A percentile compares a stretch with the other conserved stretches of the same genome.
phyloP scores from a whole-genome alignment of 192 early-diverging fungal genomes.

The Entomortierella beljakovae region DNA sequence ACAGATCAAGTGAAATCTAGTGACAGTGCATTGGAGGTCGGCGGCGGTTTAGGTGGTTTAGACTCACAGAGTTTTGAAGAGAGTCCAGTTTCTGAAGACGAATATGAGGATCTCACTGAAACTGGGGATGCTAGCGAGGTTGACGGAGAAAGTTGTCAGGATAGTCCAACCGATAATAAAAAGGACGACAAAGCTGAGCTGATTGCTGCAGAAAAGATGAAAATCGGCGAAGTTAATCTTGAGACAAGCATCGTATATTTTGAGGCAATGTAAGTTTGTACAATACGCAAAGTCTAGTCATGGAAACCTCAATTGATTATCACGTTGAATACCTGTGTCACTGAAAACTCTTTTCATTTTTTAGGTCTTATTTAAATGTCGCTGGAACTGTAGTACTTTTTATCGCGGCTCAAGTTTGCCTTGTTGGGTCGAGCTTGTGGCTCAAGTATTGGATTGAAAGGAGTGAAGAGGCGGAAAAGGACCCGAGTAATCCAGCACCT shows the following conservation, averaged over 20 bases:
- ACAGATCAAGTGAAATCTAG: not conserved
- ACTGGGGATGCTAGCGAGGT: not conserved
- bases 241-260: not conserved
- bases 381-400: slow-evolving; percentile 60
- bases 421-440: slow-evolving; percentile 65
- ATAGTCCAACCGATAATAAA: not conserved
- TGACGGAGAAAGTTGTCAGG: not conserved
- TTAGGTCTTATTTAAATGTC: slow-evolving; percentile 39
- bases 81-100: not conserved
- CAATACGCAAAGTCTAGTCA: no score
- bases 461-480: not conserved
- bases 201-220: slow-evolving; percentile 18
- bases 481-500: not conserved
- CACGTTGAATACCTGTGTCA: not conserved
- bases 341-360: not conserved
- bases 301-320: not conserved
- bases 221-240: not conserved
- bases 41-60: no score
- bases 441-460: slow-evolving; percentile 65
- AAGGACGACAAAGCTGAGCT: slow-evolving; percentile 19
- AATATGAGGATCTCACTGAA: no score
- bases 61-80: not conserved
- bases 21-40: not conserved
- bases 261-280: slow-evolving; percentile 7
- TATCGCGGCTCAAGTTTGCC: slow-evolving; percentile 56